Conservation (phyloP, 1,139 yeast genomes). For the Yamadazyma kanchanaburiensis region DNA sequence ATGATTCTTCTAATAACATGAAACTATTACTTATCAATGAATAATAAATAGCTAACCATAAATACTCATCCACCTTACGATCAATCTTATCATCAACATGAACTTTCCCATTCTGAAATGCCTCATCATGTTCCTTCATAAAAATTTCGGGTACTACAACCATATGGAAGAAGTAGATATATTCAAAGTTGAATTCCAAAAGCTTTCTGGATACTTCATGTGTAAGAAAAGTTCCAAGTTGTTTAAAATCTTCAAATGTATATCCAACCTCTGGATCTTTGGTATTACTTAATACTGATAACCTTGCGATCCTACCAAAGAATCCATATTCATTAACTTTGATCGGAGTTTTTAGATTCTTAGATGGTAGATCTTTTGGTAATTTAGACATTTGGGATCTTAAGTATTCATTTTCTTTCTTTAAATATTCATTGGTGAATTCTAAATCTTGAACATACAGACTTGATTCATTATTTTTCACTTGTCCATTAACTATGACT, state of each 20-base stretch:
- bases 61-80: constrained; percentile 16
- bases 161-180: constrained; percentile 12
- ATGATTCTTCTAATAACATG: constrained; percentile 21
- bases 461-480: constrained; percentile 5
- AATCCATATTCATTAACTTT: constrained; percentile 5
- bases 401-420: constrained; percentile 3
- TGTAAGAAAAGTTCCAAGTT: constrained; percentile 5
- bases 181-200: constrained; percentile 11
- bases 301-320: constrained; percentile 5
- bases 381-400: constrained; percentile 1
- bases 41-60: constrained; percentile 29
- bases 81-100: constrained; percentile 9
- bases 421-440: constrained; percentile 2
- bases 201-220: constrained; percentile 5
- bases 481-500: constrained; percentile 12
- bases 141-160: constrained; percentile 13
- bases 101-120: constrained; percentile 5
- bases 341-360: too few relatives aligned
- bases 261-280: not conserved
- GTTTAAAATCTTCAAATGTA: constrained; percentile 6
- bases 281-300: not conserved
- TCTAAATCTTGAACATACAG: constrained; percentile 2
- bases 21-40: constrained; percentile 26
- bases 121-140: constrained; percentile 11
- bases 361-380: too few relatives aligned